Evolutionary conservation across 352 stramenopile species (phyloP), one percentile per base, ranked within the genome.

Genomic region (Globisporangium spiculum): DNA sequence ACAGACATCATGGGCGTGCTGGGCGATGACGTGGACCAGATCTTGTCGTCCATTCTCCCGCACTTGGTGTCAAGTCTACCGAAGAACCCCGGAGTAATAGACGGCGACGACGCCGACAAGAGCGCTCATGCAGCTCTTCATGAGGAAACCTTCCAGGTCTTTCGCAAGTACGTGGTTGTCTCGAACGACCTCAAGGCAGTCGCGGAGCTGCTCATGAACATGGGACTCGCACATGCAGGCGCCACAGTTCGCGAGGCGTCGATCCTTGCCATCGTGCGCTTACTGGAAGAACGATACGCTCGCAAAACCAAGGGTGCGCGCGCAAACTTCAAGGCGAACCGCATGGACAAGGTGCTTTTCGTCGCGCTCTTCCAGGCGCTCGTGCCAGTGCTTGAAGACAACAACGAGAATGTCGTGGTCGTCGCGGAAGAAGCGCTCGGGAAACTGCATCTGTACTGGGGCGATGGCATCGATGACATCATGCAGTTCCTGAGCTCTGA

Each of bases 1-100:
- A 71, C 54, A n/a, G 84, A 92, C 38, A 73, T 94, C 55, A 85
- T 92, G 70, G 57, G 76, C n/a, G 79, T 87, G 20, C 70, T 94
- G 4, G 79, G 81, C 5, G 76, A 86, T 57, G 79, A 86, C 60
- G 68, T 91, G 2, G 83, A 92, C 22, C 86, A 91, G 68, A 81
- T 94, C 58, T 58, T 89, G 12, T 76, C 84, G 26, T 88, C 83
- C 10, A 82, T 94, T 36, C 67, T 94, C 8, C 84, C 82, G 34
- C 84, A 91, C 69, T 66, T 94, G n/a, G 75, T 91, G 20, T 61
- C 74, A 30, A 76, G 69, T 48, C 67, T 94, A 41, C 65, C 80
- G 1, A 12, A 3, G 59, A 69, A 58, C 53, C 65, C n/a, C 24
- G 12, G 38, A 22, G 44, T 4, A 24, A 20, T 14, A 52, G 36